Percentiles rank a stretch among this genome's conserved stretches.
phyloP scores from a whole-genome alignment of 257 asterid species.

The Petunia axillaris region DNA sequence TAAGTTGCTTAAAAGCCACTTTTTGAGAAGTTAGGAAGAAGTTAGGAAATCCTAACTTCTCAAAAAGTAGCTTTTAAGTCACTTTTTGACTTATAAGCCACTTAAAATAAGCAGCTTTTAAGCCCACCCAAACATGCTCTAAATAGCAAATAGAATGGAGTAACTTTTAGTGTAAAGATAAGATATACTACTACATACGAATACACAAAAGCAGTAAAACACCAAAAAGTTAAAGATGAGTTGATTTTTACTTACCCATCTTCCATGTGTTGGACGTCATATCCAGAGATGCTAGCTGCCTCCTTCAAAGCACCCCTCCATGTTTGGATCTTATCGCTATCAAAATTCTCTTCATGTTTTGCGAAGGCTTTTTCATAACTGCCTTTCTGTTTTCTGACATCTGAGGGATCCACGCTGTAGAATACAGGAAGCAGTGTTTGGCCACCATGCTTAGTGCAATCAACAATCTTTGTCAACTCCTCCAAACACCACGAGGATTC shows the following conservation, averaged over 20 bases:
- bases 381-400: slow-evolving; percentile 25
- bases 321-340: background rate
- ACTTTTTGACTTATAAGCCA: too few relatives aligned
- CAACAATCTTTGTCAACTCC: slow-evolving; percentile 25
- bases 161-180: too few relatives aligned
- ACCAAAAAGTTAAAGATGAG: background rate
- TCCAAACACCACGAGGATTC: slow-evolving; percentile 30
- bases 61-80: too few relatives aligned
- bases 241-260: slow-evolving; percentile 17
- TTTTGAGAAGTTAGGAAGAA: too few relatives aligned
- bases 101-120: too few relatives aligned
- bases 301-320: slow-evolving; percentile 30
- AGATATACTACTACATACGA: too few relatives aligned
- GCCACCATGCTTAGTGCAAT: background rate
- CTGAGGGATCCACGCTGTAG: slow-evolving; percentile 28
- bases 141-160: too few relatives aligned
- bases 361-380: slow-evolving; percentile 21
- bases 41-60: too few relatives aligned
- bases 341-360: background rate
- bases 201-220: background rate
- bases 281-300: slow-evolving; percentile 27
- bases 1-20: too few relatives aligned
- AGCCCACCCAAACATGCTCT: too few relatives aligned
- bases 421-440: slow-evolving; percentile 26
- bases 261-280: slow-evolving; percentile 17